These are phyloP conservation scores for Lyophyllum shimeji DNA, from an alignment of 768 basidiomycete genomes.

Conservation along the genomic window DNA sequence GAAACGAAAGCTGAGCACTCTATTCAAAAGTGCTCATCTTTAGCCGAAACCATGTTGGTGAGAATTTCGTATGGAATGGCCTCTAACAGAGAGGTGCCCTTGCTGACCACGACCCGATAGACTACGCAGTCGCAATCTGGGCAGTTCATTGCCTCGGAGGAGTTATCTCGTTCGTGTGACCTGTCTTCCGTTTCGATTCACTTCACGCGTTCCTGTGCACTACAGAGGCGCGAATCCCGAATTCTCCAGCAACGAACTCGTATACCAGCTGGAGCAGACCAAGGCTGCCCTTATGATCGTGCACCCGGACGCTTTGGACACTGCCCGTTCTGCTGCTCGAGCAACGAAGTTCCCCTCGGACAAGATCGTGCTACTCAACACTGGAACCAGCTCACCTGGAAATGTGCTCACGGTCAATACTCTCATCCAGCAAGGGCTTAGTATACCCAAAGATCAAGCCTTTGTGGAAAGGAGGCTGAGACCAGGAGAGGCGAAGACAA, in stretches of 20 bases:
- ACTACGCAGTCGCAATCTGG: conserved; percentile 57
- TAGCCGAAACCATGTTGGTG: conserved; percentile 68
- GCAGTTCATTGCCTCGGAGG: conserved; percentile 57
- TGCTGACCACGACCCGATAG: conserved; percentile 22
- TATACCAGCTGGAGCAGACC: conserved; percentile 52
- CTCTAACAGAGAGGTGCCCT: not conserved
- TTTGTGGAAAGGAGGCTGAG: conserved; percentile 52
- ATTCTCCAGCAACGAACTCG: conserved; percentile 51
- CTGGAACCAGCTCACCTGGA: conserved; percentile 2
- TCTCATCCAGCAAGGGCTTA: conserved; percentile 49
- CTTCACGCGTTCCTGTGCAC: not conserved
- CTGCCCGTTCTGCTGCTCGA: conserved; percentile 42
- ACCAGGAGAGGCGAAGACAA: conserved; percentile 64
- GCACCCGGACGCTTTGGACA: conserved; percentile 43
- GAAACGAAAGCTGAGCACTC: not conserved
- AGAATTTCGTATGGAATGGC: conserved; percentile 10
- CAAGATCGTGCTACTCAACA: conserved; percentile 42
- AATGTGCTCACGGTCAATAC: conserved; percentile 39
- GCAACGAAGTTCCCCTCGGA: conserved; percentile 36
- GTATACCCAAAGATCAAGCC: conserved; percentile 20
- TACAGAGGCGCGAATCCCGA: conserved; percentile 62
- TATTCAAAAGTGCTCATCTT: conserved; percentile 52
- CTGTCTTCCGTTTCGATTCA: not conserved
- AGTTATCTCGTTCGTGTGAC: conserved; percentile 49
- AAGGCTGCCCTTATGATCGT: conserved; percentile 48